Evolutionary conservation across 768 basidiomycete species (phyloP), one percentile per base, ranked within the genome.

Genomic region (Lentinula raphanica): DNA sequence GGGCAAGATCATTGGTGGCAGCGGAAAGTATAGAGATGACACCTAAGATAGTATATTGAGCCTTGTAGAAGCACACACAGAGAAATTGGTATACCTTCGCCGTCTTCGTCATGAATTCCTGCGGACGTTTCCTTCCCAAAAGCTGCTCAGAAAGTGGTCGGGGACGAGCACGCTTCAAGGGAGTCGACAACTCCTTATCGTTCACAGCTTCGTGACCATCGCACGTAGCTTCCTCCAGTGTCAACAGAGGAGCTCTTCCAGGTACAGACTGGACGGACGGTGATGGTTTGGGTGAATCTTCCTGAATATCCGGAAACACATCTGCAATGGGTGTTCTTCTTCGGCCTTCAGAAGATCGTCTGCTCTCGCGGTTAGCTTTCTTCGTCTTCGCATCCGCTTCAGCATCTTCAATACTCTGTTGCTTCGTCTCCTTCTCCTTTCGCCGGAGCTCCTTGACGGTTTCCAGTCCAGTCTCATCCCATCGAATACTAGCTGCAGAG

Each of bases 1-100:
- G 82, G 0, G 87, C 90, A 3, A 93, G 79, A 40, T 92, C 90
- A 51, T 89, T 83, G 1, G 90, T 92, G 0, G 88, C 90, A 0
- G 88, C 88, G 61, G 87, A 87, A n/a, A 92, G 72, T 29, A 90
- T 79, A 0, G 85, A 88, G 1, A 90, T 65, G 13, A 82, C 82
- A 60, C 79, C 89, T 81, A 61, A 5, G 39, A 38, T 17, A 57
- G 40, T 7, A 35, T 44, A 60, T 21, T 55, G 58, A 31, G 56
- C 53, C 7, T 56, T 39, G 55, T 6, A 46, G 58, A 57, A 51
- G 25, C 3, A 36, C 3, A 56, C 40, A n/a, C n/a, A n/a, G n/a
- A n/a, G n/a, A n/a, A n/a, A n/a, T 58, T 85, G 84, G 8, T 8
- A 35, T 71, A 56, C 65, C 79, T 62, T 77, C 77, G n/a, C 83